These are phyloP conservation scores for Asterella californica DNA, from an alignment of 225 moss, liverwort and hornwort genomes.

Conservation along the genomic window DNA sequence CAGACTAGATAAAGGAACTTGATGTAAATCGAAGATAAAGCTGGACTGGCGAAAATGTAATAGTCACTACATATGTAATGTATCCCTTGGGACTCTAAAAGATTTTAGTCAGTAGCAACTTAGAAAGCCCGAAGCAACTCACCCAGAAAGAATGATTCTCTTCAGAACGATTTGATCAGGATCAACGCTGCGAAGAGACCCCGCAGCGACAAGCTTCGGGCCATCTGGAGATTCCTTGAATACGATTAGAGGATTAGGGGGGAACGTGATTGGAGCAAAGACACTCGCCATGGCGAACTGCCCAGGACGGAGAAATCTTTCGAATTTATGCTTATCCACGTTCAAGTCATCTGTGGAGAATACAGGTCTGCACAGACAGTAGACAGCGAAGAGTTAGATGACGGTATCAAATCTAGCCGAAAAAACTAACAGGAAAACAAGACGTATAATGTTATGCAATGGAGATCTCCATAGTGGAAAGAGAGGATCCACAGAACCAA, in stretches of 20 bases:
- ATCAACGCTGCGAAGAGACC: constrained; percentile 79
- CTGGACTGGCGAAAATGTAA: not conserved
- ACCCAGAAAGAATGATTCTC: constrained; percentile 91
- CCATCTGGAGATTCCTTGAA: constrained; percentile 67
- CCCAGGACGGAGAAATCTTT: constrained; percentile 88
- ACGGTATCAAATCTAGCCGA: not conserved
- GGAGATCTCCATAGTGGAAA: not conserved
- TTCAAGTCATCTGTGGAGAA: constrained; percentile 91
- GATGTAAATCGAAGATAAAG: not conserved
- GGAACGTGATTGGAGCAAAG: constrained; percentile 78
- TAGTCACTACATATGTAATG: not conserved
- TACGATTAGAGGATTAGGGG: constrained; percentile 64
- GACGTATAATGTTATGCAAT: not conserved
- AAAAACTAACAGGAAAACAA: not conserved
- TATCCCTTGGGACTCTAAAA: not conserved
- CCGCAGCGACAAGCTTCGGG: constrained; percentile 67
- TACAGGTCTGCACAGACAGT: constrained; percentile 43
- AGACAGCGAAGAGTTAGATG: not conserved
- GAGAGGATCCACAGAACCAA: not conserved
- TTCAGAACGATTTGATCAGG: constrained; percentile 85
- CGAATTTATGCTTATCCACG: constrained; percentile 95
- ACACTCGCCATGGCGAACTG: constrained; percentile 82
- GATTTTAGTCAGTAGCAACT: not conserved
- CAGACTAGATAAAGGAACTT: not conserved
- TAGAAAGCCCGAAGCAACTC: constrained; percentile 13